Evolutionary conservation across 202 grass and related monocot genomes (phyloP), one percentile per base, ranked within the genome.

Genomic region (Brachypodium distachyon): DNA sequence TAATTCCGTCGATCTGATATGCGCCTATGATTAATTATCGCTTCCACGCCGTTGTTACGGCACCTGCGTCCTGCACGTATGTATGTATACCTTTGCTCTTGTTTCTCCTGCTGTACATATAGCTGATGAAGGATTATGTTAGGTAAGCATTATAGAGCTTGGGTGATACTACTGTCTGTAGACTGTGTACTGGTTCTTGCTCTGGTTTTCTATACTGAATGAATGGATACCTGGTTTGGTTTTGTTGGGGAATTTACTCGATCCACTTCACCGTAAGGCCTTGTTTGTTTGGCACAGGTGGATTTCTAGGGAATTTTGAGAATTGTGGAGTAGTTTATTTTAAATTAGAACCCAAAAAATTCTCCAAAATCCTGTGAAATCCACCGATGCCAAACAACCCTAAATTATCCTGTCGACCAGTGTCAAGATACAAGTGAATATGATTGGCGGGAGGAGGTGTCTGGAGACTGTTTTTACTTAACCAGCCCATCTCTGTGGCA

Each of bases 391-490:
- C n/a, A n/a, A n/a, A n/a, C n/a, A n/a, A n/a, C n/a, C n/a, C n/a
- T 50, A 50, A 26, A 19, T 52, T 12, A n/a, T 50, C 66, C 41
- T 56, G 18, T 18, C 3, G 34, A n/a, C n/a, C n/a, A n/a, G 14
- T 29, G 23, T 46, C 39, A 5, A 40, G 37, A 1, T 25, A 56
- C 38, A 12, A 38, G 27, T 47, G 43, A 31, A 47, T n/a, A n/a
- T n/a, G n/a, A 36, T 36, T 3, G 33, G 33, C 18, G 23, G 12
- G n/a, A 13, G 9, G 2, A 5, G 4, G 70, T 37, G 29, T 56
- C 38, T 23, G 31, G n/a, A 17, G 37, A n/a, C n/a, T n/a, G 69
- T 77, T 51, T 77, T 77, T 74, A 9, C 60, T 69, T 81, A 61
- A 7, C 61, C 23, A 26, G 40, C 31, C 49, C 12, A 58, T 48